Evolutionary conservation across 768 basidiomycete species (phyloP), one percentile per base, ranked within the genome.

Genomic region (Boletus coccyginus): DNA sequence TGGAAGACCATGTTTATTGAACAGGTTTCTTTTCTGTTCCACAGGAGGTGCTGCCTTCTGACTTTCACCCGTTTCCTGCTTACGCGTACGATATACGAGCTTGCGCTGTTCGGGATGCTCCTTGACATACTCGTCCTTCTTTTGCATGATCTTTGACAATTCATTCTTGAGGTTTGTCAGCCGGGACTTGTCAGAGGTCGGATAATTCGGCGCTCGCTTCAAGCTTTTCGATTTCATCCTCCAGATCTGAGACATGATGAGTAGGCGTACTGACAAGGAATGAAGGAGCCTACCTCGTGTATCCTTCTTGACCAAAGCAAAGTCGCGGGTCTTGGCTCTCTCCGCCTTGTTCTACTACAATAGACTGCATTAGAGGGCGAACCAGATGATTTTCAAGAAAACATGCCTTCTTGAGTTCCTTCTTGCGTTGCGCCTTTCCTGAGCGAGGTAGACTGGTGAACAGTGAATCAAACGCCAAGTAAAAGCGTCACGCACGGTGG

Each of bases 341-440:
- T 82, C 86, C 69, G 87, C 74, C 78, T 97, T 98, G 80, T 98
- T 96, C 93, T 95, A 87, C 82, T 85, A 73, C 73, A 79, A 50
- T 62, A 53, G 50, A 51, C 51, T 35, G 50, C 41, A 54, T 62
- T 42, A 62, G 51, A 52, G n/a, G 47, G 27, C 27, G 21, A 52
- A 17, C 50, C 42, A 42, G 46, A 69, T n/a, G 58, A 67, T 51
- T 47, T 43, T 38, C 47, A 52, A 44, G 43, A 56, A 58, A 46
- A 53, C 59, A 45, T 61, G 61, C 94, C 87, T 94, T 96, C 77
- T 96, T 96, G 43, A 98, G 77, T 70, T 99, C 96, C 70, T 94
- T 98, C 73, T 94, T 94, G 56, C 92, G 81, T 68, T 87, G 88
- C 4, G 92, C 86, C 74, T 98, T 98, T 53, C 94, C 94, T 97